These are phyloP conservation scores for Cyclospora cayetanensis DNA, from an alignment of 169 alveolate species.

Conservation along the genomic window DNA sequence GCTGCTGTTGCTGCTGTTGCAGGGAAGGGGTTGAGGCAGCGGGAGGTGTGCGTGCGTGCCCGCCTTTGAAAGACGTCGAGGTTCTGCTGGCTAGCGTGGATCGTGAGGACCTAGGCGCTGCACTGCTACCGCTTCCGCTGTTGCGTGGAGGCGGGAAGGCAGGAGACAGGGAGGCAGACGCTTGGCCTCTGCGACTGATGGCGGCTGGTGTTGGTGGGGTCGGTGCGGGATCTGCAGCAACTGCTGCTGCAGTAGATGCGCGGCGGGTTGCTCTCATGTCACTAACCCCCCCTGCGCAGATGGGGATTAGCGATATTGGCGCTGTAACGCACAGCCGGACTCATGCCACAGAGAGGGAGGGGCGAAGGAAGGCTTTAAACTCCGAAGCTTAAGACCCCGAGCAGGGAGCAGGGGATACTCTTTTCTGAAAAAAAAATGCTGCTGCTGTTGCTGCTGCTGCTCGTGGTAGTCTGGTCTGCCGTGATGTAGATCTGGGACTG, in stretches of 20 bases:
- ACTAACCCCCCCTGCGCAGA: constrained; percentile 26
- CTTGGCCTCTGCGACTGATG: not conserved
- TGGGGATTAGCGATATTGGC: too few species aligned
- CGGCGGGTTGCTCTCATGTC: constrained; percentile 46
- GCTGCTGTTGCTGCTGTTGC: constrained; percentile 42
- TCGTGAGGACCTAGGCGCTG: not conserved
- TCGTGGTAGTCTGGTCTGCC: too few species aligned
- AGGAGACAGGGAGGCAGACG: not conserved
- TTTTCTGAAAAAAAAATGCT: too few species aligned
- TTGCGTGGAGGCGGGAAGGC: constrained; percentile 34
- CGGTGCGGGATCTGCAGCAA: constrained; percentile 31
- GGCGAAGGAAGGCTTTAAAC: too few species aligned
- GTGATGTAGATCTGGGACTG: too few species aligned
- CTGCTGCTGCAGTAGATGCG: constrained; percentile 36
- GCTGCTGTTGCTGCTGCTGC: too few species aligned
- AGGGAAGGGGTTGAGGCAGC: constrained; percentile 34
- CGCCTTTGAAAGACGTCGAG: constrained; percentile 33
- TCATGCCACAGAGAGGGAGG: too few species aligned
- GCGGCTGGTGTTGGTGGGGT: constrained; percentile 46
- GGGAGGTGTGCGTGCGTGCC: constrained; percentile 15
- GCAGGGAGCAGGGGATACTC: too few species aligned
- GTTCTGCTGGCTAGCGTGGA: constrained; percentile 50
- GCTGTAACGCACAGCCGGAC: too few species aligned
- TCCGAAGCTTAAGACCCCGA: too few species aligned
- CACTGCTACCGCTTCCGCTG: constrained; percentile 41